Evolutionary conservation across 1,284 basidiomycete species (phyloP), one percentile per base, ranked within the genome.

Genomic region (Ceratobasidium sp.): DNA sequence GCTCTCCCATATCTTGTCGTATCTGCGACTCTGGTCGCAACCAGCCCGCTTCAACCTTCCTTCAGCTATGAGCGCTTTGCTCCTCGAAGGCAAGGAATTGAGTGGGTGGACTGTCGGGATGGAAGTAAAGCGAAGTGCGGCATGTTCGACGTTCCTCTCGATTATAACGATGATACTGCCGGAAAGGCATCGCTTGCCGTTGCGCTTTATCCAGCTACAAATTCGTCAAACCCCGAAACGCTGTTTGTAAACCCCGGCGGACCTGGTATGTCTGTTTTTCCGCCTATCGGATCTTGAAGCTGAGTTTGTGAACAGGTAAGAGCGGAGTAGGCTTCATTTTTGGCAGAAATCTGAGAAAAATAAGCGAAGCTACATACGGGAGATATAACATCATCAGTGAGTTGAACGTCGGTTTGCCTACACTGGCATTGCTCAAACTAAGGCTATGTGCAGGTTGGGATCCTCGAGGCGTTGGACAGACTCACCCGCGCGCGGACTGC

Each of bases 201-300:
- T 15, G n/a, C 47, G 2, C 58, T 47, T 20, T 31, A 17, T 51
- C n/a, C 7, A n/a, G 28, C 73, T 20, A 37, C 58, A 3, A 49
- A 23, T 10, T 4, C 3, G 28, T 53, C 75, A 17, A 35, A 60
- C 10, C 39, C 28, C 2, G 76, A 75, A 11, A 76, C 71, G 8
- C 49, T 77, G 11, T 77, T 77, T 45, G 45, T 77, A 3, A 77
- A 76, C 42, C 76, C 76, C 1, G 76, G 76, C 15, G 76, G 54
- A 10, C 58, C 58, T 15, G 54, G 58, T 67, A 11, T 7, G 47
- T 37, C 10, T 47, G 26, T 45, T n/a, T 13, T 53, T 6, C 42
- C 35, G 10, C 15, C 37, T 65, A 47, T 10, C 31, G 11, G 3
- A 33, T 31, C 6, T 33, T 20, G 37, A n/a, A 15, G 11, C 11